A percentile compares a stretch with the other conserved stretches of the same genome.
These are phyloP conservation scores for Cucurbita argyrosperma DNA, from an alignment of 306 rosid species.

Conservation along the genomic window DNA sequence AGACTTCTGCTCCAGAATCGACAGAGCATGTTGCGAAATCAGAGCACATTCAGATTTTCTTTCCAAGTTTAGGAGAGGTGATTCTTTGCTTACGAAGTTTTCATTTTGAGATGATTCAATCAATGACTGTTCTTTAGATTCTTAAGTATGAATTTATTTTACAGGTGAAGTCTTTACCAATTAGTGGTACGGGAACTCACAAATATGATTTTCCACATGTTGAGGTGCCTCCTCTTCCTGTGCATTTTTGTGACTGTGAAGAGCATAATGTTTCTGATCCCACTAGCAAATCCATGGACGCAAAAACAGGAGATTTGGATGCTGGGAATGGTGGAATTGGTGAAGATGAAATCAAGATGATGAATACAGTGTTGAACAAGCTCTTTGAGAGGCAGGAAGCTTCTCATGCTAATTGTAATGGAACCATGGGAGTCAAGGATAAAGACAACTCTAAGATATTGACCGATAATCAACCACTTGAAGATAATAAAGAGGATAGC, in stretches of 20 bases:
- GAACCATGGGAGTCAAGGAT: conserved; percentile 2
- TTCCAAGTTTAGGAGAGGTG: conserved; percentile 66
- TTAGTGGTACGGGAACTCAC: conserved; percentile 84
- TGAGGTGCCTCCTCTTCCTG: conserved; percentile 52
- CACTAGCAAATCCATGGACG: conserved; percentile 13
- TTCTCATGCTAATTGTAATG: conserved; percentile 8
- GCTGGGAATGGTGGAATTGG: conserved; percentile 35
- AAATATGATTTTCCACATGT: conserved; percentile 78
- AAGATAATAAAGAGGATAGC: conserved; percentile 22
- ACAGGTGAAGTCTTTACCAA: conserved; percentile 77
- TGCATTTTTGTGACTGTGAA: conserved; percentile 85
- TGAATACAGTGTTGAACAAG: conserved; percentile 62
- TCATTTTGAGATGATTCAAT: not conserved
- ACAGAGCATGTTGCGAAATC: conserved; percentile 5
- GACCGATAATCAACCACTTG: conserved; percentile 16
- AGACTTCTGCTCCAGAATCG: conserved; percentile 9
- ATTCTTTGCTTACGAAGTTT: not conserved
- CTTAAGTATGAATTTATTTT: not conserved
- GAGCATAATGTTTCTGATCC: conserved; percentile 42
- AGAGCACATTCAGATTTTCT: conserved; percentile 36
- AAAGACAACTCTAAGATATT: conserved; percentile 10
- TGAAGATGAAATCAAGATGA: conserved; percentile 49
- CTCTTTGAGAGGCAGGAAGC: conserved; percentile 35
- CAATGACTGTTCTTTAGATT: not conserved
- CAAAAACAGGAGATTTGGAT: conserved; percentile 8